These are phyloP conservation scores for Darksidea phi DNA, from an alignment of 495 filamentous ascomycete species.

Conservation along the genomic window DNA sequence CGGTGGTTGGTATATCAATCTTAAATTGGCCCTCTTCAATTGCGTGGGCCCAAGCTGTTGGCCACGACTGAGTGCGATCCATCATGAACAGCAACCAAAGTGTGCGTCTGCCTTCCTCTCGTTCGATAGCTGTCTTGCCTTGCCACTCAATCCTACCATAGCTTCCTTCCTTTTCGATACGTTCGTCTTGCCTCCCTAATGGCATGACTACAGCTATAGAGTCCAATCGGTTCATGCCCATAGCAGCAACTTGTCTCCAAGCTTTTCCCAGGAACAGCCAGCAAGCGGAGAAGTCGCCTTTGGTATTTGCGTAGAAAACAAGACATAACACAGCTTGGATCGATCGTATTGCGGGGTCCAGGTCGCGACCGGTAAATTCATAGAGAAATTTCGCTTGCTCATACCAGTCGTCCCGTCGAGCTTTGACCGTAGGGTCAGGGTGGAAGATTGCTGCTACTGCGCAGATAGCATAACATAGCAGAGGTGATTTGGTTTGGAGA, in stretches of 20 bases:
- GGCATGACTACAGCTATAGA: neutral
- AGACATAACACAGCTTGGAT: slow-evolving; percentile 24
- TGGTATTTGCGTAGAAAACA: slow-evolving; percentile 8
- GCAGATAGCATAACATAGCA: slow-evolving; percentile 22
- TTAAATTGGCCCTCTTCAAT: slow-evolving; percentile 28
- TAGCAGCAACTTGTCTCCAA: slow-evolving; percentile 26
- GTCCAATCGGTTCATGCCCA: slow-evolving; percentile 25
- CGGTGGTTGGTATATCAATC: slow-evolving; percentile 19
- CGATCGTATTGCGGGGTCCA: slow-evolving; percentile 13
- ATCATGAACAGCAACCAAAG: slow-evolving; percentile 32
- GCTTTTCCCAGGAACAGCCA: slow-evolving; percentile 26
- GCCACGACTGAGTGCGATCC: slow-evolving; percentile 23
- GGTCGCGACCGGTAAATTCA: slow-evolving; percentile 20
- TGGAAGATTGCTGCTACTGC: slow-evolving; percentile 16
- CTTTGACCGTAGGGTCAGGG: slow-evolving; percentile 14
- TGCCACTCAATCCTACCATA: neutral
- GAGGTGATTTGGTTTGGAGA: slow-evolving; percentile 15
- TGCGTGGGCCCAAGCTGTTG: slow-evolving; percentile 22
- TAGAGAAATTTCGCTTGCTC: slow-evolving; percentile 27
- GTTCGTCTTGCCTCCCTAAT: neutral
- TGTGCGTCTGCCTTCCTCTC: slow-evolving; percentile 21
- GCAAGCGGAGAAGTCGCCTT: slow-evolving; percentile 23
- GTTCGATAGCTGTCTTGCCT: slow-evolving; percentile 8
- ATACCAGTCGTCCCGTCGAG: slow-evolving; percentile 7
- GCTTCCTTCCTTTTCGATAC: neutral